Percentiles rank a stretch among this genome's conserved stretches.
These are phyloP conservation scores for Tetrahymena thermophila DNA, from an alignment of 73 alveolate species.

Conservation along the genomic window DNA sequence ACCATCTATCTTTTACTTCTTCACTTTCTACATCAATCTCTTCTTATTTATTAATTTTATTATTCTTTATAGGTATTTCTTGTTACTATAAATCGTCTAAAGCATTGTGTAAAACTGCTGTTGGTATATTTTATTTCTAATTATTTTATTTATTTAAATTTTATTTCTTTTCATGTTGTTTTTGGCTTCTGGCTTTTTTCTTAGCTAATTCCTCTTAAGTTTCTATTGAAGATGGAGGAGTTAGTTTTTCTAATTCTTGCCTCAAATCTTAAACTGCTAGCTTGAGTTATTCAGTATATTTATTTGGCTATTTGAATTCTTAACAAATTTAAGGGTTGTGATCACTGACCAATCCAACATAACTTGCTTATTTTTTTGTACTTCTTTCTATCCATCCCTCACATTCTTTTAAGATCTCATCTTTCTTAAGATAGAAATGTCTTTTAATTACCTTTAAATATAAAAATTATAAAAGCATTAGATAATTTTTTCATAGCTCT, in stretches of 20 bases:
- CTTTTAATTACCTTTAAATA: conserved; percentile 42
- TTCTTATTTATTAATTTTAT: background rate
- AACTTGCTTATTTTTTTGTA: conserved; percentile 75
- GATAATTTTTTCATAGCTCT: no score
- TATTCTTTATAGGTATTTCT: background rate
- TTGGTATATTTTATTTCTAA: conserved; percentile 1
- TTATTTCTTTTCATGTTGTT: background rate
- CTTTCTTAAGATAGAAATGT: conserved; percentile 89
- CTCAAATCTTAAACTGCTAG: conserved; percentile 59
- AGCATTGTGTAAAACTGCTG: conserved; percentile 18
- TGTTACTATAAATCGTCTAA: background rate
- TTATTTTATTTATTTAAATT: background rate
- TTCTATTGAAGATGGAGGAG: conserved; percentile 45
- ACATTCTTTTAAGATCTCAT: conserved; percentile 81
- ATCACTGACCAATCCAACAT: conserved; percentile 78
- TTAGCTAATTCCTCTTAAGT: background rate
- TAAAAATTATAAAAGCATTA: background rate
- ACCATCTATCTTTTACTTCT: conserved; percentile 87
- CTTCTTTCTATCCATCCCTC: conserved; percentile 85
- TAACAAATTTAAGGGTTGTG: conserved; percentile 86
- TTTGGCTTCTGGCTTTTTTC: background rate
- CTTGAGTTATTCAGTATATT: conserved; percentile 49
- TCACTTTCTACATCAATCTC: conserved; percentile 66
- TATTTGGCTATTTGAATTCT: conserved; percentile 62
- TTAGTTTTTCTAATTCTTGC: conserved; percentile 55